Conservation (phyloP, 163 green algal genomes). For the Chlorella variabilis region DNA sequence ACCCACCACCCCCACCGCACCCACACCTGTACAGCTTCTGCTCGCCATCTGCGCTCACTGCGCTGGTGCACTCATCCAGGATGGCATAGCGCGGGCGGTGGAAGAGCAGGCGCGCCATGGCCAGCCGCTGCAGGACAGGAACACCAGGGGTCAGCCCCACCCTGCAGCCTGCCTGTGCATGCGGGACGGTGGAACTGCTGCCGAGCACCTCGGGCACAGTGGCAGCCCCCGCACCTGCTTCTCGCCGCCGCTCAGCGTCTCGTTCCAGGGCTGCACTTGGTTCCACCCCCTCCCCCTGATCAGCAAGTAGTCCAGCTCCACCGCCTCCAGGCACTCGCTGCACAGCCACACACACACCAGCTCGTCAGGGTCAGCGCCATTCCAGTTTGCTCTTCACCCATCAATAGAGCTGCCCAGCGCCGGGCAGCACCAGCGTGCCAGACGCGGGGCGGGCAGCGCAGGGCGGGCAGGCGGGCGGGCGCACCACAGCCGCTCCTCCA, state of each 20-base stretch:
- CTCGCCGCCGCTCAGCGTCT: conserved; percentile 94
- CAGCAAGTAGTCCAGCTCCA: conserved; percentile 91
- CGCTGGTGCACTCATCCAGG: conserved; percentile 94
- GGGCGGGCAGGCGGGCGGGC: too few relatives aligned
- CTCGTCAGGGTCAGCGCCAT: too few relatives aligned
- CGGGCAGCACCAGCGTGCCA: not conserved
- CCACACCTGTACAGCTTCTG: conserved; percentile 69
- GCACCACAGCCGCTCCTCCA: conserved; percentile 48
- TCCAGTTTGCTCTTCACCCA: too few relatives aligned
- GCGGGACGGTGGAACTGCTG: too few relatives aligned
- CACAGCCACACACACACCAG: not conserved
- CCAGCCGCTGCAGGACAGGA: too few relatives aligned
- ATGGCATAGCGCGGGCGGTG: conserved; percentile 86
- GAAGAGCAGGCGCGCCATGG: conserved; percentile 93
- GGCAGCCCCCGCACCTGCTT: too few relatives aligned
- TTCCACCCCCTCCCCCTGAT: conserved; percentile 63
- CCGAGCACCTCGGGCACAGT: too few relatives aligned
- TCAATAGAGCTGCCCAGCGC: too few relatives aligned
- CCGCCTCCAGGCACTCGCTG: conserved; percentile 71
- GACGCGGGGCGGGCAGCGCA: too few relatives aligned
- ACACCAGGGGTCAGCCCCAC: too few relatives aligned
- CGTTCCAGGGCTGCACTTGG: conserved; percentile 77
- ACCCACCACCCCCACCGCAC: too few relatives aligned
- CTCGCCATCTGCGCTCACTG: conserved; percentile 71
- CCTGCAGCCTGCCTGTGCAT: too few relatives aligned